A percentile compares a stretch with the other conserved stretches of the same genome.
These are phyloP conservation scores for Arachis stenosperma DNA, from an alignment of 306 rosid genomes.

Conservation along the genomic window DNA sequence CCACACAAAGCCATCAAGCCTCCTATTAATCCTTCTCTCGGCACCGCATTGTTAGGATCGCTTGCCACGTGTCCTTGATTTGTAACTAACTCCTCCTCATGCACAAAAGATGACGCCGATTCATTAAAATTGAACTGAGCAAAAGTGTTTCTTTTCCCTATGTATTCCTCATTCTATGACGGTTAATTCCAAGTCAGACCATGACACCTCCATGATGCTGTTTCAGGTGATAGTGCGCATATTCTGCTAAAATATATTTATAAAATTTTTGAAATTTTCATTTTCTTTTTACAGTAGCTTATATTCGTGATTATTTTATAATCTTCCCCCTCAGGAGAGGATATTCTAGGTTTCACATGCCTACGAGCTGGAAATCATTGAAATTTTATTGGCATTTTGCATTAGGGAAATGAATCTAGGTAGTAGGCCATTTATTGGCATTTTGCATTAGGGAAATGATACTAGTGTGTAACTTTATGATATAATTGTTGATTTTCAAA, in stretches of 20 bases:
- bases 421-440: conserved; percentile 13
- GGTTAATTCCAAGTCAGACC: conserved; percentile 62
- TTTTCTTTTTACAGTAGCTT: neutral
- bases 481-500: too few species aligned
- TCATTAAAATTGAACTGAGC: neutral
- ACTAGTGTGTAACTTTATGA: too few species aligned
- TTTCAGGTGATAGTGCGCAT: conserved; percentile 60
- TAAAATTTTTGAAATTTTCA: too few species aligned
- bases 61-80: too few species aligned
- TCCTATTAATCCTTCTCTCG: too few species aligned
- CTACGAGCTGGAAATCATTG: conserved; percentile 48
- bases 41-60: too few species aligned
- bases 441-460: conserved; percentile 36
- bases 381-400: conserved; percentile 42
- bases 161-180: conserved; percentile 41
- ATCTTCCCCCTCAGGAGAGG: too few species aligned
- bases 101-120: neutral
- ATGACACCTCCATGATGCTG: conserved; percentile 55
- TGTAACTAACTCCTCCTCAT: too few species aligned
- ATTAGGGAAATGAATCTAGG: conserved; percentile 30
- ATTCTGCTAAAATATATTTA: neutral
- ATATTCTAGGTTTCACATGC: conserved; percentile 2
- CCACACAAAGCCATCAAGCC: too few species aligned
- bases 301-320: conserved; percentile 5
- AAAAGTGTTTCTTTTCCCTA: neutral